Conservation (phyloP, 495 filamentous ascomycete genomes). For the Penicillium ochrochloron region DNA sequence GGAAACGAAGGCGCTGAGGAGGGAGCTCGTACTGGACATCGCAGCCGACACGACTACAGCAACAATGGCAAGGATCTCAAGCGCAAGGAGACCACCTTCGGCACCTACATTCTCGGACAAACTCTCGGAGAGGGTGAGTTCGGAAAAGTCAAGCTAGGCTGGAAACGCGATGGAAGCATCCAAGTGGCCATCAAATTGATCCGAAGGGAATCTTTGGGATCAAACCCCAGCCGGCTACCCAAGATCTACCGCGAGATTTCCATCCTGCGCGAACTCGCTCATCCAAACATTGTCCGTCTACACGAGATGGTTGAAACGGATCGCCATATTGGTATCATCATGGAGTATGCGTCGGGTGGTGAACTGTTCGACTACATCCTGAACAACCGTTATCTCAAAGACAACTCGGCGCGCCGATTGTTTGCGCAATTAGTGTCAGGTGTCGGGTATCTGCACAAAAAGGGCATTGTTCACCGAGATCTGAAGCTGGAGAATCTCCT, state of each 20-base stretch:
- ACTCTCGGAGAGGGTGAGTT: conserved; percentile 99
- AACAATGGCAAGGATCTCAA: conserved; percentile 49
- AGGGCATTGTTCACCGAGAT: conserved; percentile 97
- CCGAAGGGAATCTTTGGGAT: conserved; percentile 82
- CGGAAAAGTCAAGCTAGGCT: conserved; percentile 98
- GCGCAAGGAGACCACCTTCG: conserved; percentile 85
- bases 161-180: conserved; percentile 93
- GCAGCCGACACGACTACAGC: conserved; percentile 78
- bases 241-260: conserved; percentile 98
- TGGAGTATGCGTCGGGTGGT: conserved; percentile 97
- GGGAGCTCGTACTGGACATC: conserved; percentile 60
- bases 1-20: conserved; percentile 64
- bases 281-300: conserved; percentile 95
- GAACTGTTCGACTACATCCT: conserved; percentile 99
- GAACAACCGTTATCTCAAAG: conserved; percentile 94
- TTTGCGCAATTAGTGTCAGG: conserved; percentile 97
- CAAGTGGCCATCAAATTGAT: conserved; percentile 99
- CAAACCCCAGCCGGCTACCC: conserved; percentile 82
- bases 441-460: conserved; percentile 98
- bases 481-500: conserved; percentile 96
- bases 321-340: conserved; percentile 94
- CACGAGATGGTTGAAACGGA: conserved; percentile 99
- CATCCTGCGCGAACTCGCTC: conserved; percentile 82
- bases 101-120: conserved; percentile 92
- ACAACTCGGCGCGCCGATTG: conserved; percentile 83